Evolutionary conservation across 148 eudicot genomes (phyloP).

Genomic region (Chenopodium berlandieri): DNA sequence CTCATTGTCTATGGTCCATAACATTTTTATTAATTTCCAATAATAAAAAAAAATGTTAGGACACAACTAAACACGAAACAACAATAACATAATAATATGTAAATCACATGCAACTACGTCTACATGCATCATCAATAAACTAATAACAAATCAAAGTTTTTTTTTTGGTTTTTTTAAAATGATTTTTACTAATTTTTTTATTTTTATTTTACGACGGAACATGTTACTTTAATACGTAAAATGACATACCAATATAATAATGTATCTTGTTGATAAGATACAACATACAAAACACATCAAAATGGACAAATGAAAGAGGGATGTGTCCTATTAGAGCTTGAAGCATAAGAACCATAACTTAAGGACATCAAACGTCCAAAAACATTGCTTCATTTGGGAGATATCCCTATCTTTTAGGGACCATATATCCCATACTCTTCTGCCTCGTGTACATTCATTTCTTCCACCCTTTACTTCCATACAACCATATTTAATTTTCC

Average conservation of each 20-base stretch:
- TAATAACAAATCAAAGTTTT: too few relatives aligned
- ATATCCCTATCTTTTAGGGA: constrained; percentile 7
- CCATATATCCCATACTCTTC: not conserved
- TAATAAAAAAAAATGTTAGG: too few relatives aligned
- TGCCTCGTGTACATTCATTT: not conserved
- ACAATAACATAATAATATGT: too few relatives aligned
- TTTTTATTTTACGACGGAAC: not conserved
- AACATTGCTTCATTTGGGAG: constrained; percentile 10
- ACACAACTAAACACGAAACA: too few relatives aligned
- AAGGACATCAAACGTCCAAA: constrained; percentile 8
- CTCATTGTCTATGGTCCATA: too few relatives aligned
- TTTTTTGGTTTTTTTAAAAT: too few relatives aligned
- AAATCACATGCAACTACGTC: too few relatives aligned
- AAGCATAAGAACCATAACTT: not conserved
- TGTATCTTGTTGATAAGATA: not conserved
- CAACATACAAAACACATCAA: not conserved
- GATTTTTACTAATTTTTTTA: not conserved
- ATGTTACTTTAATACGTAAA: not conserved
- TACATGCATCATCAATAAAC: too few relatives aligned
- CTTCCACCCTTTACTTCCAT: not conserved
- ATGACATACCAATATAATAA: not conserved
- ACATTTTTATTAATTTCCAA: too few relatives aligned
- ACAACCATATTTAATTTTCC: too few relatives aligned
- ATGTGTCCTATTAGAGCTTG: not conserved
- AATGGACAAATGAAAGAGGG: constrained; percentile 6